Evolutionary conservation across 768 basidiomycete genomes (phyloP).

Genomic region (Tulasnella sp.): DNA sequence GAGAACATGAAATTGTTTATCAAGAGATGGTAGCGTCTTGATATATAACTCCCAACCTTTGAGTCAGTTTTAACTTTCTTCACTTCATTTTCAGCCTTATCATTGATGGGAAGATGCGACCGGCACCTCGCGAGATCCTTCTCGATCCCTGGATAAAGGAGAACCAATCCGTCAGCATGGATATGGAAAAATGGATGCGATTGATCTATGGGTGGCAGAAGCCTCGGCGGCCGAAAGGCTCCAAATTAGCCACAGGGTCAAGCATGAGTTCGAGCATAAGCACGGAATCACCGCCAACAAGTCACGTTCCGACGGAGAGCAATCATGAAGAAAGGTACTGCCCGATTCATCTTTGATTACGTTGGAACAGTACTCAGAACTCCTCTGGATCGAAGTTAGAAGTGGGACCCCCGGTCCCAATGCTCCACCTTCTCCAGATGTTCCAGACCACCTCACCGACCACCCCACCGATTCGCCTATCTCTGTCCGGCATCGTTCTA

Average conservation of each 20-base stretch:
- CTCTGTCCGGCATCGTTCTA: slow-evolving; percentile 8
- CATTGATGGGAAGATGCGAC: slow-evolving; percentile 55
- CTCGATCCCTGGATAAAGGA: slow-evolving; percentile 72
- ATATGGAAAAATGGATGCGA: slow-evolving; percentile 83
- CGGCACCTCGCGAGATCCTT: slow-evolving; percentile 74
- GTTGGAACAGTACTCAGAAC: neutral
- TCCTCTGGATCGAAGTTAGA: slow-evolving; percentile 5
- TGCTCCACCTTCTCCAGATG: neutral
- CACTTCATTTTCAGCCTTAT: slow-evolving; percentile 42
- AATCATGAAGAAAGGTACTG: neutral
- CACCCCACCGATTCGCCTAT: slow-evolving; percentile 1
- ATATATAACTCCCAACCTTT: too few relatives aligned
- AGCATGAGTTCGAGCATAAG: slow-evolving; percentile 1
- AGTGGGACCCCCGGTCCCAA: neutral
- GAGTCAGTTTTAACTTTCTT: too few relatives aligned
- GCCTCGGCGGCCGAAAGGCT: slow-evolving; percentile 5
- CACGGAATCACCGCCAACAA: neutral
- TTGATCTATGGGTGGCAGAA: slow-evolving; percentile 58
- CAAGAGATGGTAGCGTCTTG: slow-evolving; percentile 48
- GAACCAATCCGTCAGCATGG: slow-evolving; percentile 69
- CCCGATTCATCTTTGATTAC: neutral
- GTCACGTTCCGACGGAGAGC: neutral
- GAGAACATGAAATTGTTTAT: slow-evolving; percentile 88
- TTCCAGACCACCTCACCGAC: neutral
- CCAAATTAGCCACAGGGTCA: neutral